These are phyloP conservation scores for Acanthamoeba triangularis DNA, from an alignment of 208 protist genomes.

Conservation along the genomic window DNA sequence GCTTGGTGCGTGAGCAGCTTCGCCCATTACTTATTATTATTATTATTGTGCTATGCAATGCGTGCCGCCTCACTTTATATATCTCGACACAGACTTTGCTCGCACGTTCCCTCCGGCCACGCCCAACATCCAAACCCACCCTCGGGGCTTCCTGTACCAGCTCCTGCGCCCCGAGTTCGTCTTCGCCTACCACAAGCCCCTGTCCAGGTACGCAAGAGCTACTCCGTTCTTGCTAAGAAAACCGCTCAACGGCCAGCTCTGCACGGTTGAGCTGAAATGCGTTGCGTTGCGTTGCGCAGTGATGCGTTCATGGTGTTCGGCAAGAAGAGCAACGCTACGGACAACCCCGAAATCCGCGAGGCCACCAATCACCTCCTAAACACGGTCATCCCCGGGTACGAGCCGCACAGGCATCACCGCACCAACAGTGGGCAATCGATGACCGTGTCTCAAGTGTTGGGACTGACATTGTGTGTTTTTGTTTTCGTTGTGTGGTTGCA, in stretches of 20 bases:
- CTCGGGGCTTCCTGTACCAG: slow-evolving; percentile 61
- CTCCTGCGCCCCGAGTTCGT: slow-evolving; percentile 76
- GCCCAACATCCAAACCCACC: slow-evolving; percentile 7
- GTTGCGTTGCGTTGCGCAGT: neutral
- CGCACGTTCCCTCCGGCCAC: slow-evolving; percentile 66
- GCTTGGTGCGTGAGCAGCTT: neutral
- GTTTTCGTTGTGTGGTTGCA: neutral
- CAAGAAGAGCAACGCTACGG: slow-evolving; percentile 14
- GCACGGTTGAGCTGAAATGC: neutral
- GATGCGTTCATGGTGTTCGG: slow-evolving; percentile 73
- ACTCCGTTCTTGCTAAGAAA: too few species aligned
- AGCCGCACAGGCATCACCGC: neutral
- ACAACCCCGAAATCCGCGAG: slow-evolving; percentile 55
- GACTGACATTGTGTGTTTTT: neutral
- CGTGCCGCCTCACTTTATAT: too few species aligned
- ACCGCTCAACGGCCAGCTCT: neutral
- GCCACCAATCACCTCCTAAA: slow-evolving; percentile 56
- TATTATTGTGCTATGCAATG: too few species aligned
- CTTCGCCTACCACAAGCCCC: slow-evolving; percentile 10
- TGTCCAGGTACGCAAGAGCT: slow-evolving; percentile 43
- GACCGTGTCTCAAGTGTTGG: neutral
- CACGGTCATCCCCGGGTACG: slow-evolving; percentile 58
- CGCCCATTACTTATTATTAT: too few species aligned
- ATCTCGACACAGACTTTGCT: slow-evolving; percentile 74
- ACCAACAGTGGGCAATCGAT: neutral